Evolutionary conservation across 805 yeast genomes (phyloP).

Genomic region (Spathaspora gorwiae): DNA sequence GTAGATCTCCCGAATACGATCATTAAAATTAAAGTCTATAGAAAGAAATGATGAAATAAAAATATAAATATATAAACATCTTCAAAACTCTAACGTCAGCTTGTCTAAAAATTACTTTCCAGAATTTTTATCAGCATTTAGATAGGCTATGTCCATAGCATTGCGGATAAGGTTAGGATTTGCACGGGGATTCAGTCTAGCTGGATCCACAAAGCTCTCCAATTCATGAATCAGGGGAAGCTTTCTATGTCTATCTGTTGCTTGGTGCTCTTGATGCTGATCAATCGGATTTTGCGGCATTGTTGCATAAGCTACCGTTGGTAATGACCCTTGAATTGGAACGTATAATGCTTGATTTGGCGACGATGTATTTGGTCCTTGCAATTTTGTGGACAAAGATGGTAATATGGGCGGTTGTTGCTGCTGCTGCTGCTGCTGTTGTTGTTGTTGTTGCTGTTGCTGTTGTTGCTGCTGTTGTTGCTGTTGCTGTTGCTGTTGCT

Average conservation of each 20-base stretch:
- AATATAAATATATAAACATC: no score
- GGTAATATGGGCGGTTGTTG: constrained; percentile 1
- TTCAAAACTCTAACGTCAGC: no score
- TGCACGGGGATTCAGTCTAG: neutral
- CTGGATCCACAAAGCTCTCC: constrained; percentile 2
- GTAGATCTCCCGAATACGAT: no score
- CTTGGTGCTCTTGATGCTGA: no score
- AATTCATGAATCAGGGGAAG: constrained; percentile 8
- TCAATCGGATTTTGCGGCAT: no score
- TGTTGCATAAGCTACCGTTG: neutral
- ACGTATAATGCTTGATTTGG: neutral
- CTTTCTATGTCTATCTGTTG: neutral
- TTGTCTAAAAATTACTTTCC: neutral
- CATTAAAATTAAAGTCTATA: no score
- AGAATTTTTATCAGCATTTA: neutral
- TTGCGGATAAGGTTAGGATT: neutral
- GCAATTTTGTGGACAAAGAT: neutral
- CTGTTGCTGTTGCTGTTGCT: constrained; percentile 5
- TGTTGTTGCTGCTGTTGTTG: constrained; percentile 2
- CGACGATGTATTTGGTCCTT: neutral
- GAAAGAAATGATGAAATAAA: no score
- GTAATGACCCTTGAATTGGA: neutral
- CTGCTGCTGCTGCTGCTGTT: constrained; percentile 1
- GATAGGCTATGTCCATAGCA: neutral
- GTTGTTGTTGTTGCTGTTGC: no score